Evolutionary conservation across 2,329 filamentous ascomycete species (phyloP).

Genomic region (Neonectria coccinea): DNA sequence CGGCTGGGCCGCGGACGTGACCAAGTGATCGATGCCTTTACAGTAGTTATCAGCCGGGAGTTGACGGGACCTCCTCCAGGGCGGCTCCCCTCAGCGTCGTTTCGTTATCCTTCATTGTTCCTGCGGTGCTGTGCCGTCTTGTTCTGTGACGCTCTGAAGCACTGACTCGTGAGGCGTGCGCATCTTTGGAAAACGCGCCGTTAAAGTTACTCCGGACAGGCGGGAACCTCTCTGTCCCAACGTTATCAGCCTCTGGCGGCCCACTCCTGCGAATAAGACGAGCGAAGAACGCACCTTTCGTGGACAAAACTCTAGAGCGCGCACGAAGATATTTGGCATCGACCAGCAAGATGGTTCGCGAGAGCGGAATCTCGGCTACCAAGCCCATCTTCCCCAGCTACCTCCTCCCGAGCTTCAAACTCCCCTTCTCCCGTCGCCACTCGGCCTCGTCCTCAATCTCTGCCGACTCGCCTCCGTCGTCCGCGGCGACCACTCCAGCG

Average conservation of each 20-base stretch:
- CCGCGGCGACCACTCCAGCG: slow-evolving; percentile 46
- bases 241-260: slow-evolving; percentile 8
- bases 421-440: slow-evolving; percentile 60
- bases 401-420: slow-evolving; percentile 63
- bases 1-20: slow-evolving; percentile 40
- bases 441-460: slow-evolving; percentile 52
- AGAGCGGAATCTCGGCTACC: slow-evolving; percentile 56
- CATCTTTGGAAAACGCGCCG: neutral
- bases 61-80: slow-evolving; percentile 10
- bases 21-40: slow-evolving; percentile 37
- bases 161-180: slow-evolving; percentile 2
- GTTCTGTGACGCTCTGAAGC: neutral
- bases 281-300: slow-evolving; percentile 17
- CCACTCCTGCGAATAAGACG: slow-evolving; percentile 3
- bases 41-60: slow-evolving; percentile 24
- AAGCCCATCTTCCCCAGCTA: slow-evolving; percentile 63
- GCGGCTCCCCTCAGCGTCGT: neutral
- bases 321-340: slow-evolving; percentile 17
- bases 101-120: slow-evolving; percentile 1
- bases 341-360: slow-evolving; percentile 47
- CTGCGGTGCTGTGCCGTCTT: slow-evolving; percentile 6
- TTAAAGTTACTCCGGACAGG: slow-evolving; percentile 7
- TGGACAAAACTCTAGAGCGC: slow-evolving; percentile 7
- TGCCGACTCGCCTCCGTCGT: slow-evolving; percentile 43
- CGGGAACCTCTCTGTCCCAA: slow-evolving; percentile 16